Conservation (phyloP, 2,329 filamentous ascomycete genomes). For the Aspergillus aculeatinus region DNA sequence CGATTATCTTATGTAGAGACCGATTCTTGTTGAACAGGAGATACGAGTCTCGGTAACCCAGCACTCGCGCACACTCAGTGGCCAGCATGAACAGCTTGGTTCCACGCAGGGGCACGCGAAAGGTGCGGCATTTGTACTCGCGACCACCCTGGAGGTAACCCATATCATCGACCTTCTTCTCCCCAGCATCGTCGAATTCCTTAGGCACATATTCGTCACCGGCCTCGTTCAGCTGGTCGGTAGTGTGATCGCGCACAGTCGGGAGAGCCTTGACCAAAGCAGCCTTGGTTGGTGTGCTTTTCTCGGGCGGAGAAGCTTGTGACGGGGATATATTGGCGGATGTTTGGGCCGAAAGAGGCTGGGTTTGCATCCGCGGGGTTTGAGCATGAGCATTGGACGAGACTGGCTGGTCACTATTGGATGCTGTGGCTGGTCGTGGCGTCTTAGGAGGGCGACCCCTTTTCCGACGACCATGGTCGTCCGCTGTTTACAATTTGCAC, state of each 20-base stretch:
- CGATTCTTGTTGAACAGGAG: conserved; percentile 98
- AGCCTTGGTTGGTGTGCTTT: conserved; percentile 72
- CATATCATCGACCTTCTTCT: conserved; percentile 85
- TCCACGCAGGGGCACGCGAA: conserved; percentile 84
- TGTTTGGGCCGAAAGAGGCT: conserved; percentile 32
- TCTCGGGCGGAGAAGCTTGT: conserved; percentile 64
- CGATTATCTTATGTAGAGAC: conserved; percentile 96
- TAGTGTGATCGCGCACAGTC: conserved; percentile 94
- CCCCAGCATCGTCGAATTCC: conserved; percentile 87
- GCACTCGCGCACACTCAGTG: conserved; percentile 90
- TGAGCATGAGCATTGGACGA: conserved; percentile 35
- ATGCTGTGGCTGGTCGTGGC: conserved; percentile 39
- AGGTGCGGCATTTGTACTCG: conserved; percentile 90
- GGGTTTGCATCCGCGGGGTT: conserved; percentile 43
- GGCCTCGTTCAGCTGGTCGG: conserved; percentile 84
- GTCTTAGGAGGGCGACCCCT: conserved; percentile 52
- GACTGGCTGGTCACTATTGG: conserved; percentile 32
- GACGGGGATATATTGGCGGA: conserved; percentile 50
- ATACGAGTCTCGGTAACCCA: conserved; percentile 97
- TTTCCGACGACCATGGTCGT: conserved; percentile 49
- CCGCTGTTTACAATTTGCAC: conserved; percentile 18
- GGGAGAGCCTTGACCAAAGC: conserved; percentile 91
- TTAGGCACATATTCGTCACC: conserved; percentile 94
- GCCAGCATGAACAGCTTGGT: conserved; percentile 98
- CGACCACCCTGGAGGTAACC: conserved; percentile 79